Evolutionary conservation across 2,329 filamentous ascomycete genomes (phyloP), one percentile per base, ranked within the genome.

Genomic region (Didymella arachidicola): DNA sequence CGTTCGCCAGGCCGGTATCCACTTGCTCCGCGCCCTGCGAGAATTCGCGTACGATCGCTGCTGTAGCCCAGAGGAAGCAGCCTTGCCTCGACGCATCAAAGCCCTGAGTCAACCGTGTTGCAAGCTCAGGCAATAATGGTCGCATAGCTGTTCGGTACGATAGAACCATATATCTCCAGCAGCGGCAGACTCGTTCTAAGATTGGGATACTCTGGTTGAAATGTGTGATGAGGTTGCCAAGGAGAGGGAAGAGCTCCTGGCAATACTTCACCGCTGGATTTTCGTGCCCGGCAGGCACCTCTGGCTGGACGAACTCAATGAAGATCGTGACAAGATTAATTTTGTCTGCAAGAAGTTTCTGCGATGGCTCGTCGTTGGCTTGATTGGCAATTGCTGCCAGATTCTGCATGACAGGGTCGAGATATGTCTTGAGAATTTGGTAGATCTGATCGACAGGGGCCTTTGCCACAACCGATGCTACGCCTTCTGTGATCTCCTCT

Each of bases 41-140:
- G 73, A 98, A 99, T 76, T 99, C 95, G 59, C 95, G 90, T 29
- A 99, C 85, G 62, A 99, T 96, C 8, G 94, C 92, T 64, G 93
- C 91, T 2, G 94, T 97, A 1, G 95, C 94, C 95, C 95, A 99
- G n/a, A 99, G 83, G 83, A 99, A 99, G 76, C 94, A 97, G 12
- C 95, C 95, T 78, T 99, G 94, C 60, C 89, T 87, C 11, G 94
- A 97, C 18, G 86, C 84, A 54, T 90, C 85, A 75, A 99, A 99
- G 4, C 94, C 93, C 63, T 84, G 85, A 1, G 92, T 92, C 57
- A 99, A 85, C 77, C 94, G 96, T 68, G 94, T 91, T 18, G 95
- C 96, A 78, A 99, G 87, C 19, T 87, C 85, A 1, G 91, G 90
- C 43, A 99, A 84, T 44, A 99, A 80, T 25, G 94, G 93, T 14